A percentile compares a stretch with the other conserved stretches of the same genome.
These are phyloP conservation scores for Diaporthe citri DNA, from an alignment of 2,329 filamentous ascomycete species.

Conservation along the genomic window DNA sequence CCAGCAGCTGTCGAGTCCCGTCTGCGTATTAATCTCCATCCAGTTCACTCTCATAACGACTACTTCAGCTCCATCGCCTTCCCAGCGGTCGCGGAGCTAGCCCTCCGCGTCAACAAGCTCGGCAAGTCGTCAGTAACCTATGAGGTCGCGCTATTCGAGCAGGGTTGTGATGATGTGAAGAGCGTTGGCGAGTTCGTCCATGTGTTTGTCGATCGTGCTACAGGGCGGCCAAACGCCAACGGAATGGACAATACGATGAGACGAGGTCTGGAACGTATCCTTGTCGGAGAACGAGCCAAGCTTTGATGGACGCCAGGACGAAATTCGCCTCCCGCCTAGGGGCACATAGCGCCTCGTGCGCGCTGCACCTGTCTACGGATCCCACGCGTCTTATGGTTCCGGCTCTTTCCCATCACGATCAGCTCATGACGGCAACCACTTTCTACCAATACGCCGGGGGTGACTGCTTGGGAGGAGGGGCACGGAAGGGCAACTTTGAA, in stretches of 20 bases:
- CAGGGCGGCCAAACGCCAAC: slow-evolving; percentile 72
- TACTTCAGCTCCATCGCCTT: slow-evolving; percentile 87
- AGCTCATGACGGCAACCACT: not conserved
- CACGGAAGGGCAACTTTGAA: not conserved
- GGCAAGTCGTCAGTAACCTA: slow-evolving; percentile 91
- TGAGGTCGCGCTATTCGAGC: slow-evolving; percentile 88
- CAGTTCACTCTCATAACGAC: slow-evolving; percentile 84
- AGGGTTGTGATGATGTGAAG: slow-evolving; percentile 78
- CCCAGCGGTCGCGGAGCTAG: slow-evolving; percentile 84
- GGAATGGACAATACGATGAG: slow-evolving; percentile 75
- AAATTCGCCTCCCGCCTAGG: slow-evolving; percentile 3
- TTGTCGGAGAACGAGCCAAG: slow-evolving; percentile 52
- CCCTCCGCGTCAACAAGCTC: slow-evolving; percentile 84
- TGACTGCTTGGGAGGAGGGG: not conserved
- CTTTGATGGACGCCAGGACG: slow-evolving; percentile 24
- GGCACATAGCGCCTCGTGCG: slow-evolving; percentile 23
- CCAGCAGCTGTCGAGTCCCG: slow-evolving; percentile 7
- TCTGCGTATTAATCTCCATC: not conserved
- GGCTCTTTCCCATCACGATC: not conserved
- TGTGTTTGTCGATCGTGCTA: slow-evolving; percentile 85
- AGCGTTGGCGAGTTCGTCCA: slow-evolving; percentile 86
- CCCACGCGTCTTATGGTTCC: not conserved
- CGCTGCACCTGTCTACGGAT: not conserved
- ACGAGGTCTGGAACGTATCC: slow-evolving; percentile 68
- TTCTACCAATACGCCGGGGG: slow-evolving; percentile 9